These are phyloP conservation scores for Phytophthora lateralis DNA, from an alignment of 352 stramenopile species.

Conservation along the genomic window DNA sequence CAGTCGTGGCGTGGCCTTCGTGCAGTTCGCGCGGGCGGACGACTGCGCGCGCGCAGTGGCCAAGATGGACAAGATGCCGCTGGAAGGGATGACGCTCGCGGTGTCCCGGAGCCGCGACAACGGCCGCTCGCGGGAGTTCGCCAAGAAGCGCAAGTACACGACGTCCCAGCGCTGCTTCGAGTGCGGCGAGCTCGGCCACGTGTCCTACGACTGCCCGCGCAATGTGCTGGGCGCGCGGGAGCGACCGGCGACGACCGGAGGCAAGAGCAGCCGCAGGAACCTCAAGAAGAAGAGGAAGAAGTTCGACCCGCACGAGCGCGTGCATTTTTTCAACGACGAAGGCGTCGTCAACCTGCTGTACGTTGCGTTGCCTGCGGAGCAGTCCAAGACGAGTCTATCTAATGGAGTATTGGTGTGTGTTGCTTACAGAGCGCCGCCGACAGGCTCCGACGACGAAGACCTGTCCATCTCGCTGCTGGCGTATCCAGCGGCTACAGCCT, in stretches of 20 bases:
- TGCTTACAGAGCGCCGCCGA: slow-evolving; percentile 48
- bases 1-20: slow-evolving; percentile 82
- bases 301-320: slow-evolving; percentile 61
- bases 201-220: slow-evolving; percentile 84
- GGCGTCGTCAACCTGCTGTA: slow-evolving; percentile 69
- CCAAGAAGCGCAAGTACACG: slow-evolving; percentile 82
- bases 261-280: slow-evolving; percentile 59
- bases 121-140: slow-evolving; percentile 76
- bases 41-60: slow-evolving; percentile 61
- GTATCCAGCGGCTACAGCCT: slow-evolving; percentile 36
- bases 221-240: slow-evolving; percentile 82
- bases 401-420: slow-evolving; percentile 17
- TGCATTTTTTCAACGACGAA: slow-evolving; percentile 76
- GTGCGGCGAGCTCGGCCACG: slow-evolving; percentile 75
- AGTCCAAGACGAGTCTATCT: slow-evolving; percentile 21
- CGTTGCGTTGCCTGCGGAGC: slow-evolving; percentile 13
- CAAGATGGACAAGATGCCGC: slow-evolving; percentile 59
- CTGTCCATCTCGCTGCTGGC: slow-evolving; percentile 73
- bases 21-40: slow-evolving; percentile 79
- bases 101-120: slow-evolving; percentile 83
- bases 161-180: slow-evolving; percentile 80
- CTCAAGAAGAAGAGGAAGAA: slow-evolving; percentile 72
- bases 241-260: slow-evolving; percentile 44
- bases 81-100: slow-evolving; percentile 69
- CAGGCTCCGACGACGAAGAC: slow-evolving; percentile 56